Conservation (phyloP, 345 rosid species). For the Syzygium jambos region DNA sequence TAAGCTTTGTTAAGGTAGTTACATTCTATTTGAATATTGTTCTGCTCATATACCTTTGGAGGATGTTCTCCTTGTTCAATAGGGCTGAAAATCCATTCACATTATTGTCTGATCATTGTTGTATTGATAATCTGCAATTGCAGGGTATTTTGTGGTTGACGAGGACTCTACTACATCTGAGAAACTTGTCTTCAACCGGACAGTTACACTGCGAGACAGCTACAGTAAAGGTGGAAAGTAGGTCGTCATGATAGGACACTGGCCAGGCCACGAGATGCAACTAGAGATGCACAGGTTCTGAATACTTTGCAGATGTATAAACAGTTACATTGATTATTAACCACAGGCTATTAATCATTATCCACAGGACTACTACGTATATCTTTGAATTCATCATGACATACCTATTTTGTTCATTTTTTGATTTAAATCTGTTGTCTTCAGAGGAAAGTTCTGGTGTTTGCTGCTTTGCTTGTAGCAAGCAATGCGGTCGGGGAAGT, state of each 20-base stretch:
- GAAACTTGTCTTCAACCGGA: conserved; percentile 78
- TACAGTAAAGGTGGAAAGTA: conserved; percentile 47
- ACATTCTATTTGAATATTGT: not conserved
- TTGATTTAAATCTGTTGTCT: not conserved
- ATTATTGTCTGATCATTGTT: not conserved
- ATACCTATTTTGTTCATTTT: not conserved
- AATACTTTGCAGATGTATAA: not conserved
- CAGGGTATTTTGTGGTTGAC: conserved; percentile 79
- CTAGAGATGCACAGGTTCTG: not conserved
- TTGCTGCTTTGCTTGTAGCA: not conserved
- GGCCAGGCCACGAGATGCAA: not conserved
- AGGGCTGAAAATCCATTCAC: not conserved
- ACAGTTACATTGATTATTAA: not conserved
- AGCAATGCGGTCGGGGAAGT: not conserved
- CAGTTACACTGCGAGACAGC: conserved; percentile 61
- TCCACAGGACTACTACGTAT: not conserved
- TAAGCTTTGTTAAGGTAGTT: not conserved
- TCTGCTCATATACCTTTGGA: not conserved
- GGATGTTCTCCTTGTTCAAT: not conserved
- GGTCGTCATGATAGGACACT: not conserved
- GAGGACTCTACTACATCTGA: conserved; percentile 68
- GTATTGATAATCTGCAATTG: not conserved
- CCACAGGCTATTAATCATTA: not conserved
- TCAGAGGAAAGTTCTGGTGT: not conserved
- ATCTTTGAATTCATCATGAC: not conserved